Percentiles rank a stretch among this genome's conserved stretches.
Conservation (phyloP, 1,284 basidiomycete species). For the Hymenochaete sp. region DNA sequence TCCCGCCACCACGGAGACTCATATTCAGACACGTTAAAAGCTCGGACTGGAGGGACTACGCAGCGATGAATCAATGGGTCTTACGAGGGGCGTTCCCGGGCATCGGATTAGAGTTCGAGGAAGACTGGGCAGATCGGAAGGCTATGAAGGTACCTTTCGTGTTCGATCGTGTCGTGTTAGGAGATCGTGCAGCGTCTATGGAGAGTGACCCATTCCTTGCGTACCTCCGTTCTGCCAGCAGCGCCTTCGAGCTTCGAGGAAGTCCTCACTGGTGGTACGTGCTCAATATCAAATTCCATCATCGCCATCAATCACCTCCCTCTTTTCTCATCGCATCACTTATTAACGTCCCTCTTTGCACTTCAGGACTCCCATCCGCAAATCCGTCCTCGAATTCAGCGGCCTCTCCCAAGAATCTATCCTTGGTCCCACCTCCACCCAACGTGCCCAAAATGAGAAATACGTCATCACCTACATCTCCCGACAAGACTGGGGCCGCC, state of each 20-base stretch:
- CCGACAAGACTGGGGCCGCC: constrained; percentile 77
- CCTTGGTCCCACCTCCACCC: constrained; percentile 53
- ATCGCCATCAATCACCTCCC: too few relatives aligned
- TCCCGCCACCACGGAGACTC: constrained; percentile 66
- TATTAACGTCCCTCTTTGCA: too few relatives aligned
- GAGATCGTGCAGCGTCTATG: constrained; percentile 78
- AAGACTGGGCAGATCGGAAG: constrained; percentile 74
- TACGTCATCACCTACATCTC: constrained; percentile 84
- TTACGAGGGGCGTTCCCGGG: constrained; percentile 70
- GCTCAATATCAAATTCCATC: too few relatives aligned
- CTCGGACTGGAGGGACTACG: constrained; percentile 80
- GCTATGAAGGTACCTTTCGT: constrained; percentile 62
- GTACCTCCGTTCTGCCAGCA: constrained; percentile 67
- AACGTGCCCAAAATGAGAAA: constrained; percentile 18
- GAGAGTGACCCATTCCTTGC: constrained; percentile 55
- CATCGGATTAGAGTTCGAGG: constrained; percentile 61
- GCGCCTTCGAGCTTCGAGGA: constrained; percentile 65
- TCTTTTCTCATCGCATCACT: too few relatives aligned
- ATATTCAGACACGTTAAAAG: constrained; percentile 67
- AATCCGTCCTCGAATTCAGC: constrained; percentile 63
- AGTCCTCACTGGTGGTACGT: constrained; percentile 81
- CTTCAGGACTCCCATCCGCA: constrained; percentile 60
- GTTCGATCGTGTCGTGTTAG: constrained; percentile 76
- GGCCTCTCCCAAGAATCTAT: constrained; percentile 40
- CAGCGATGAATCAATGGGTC: constrained; percentile 76